These are phyloP conservation scores for Kwoniella newhampshirensis DNA, from an alignment of 768 basidiomycete genomes.

Conservation along the genomic window DNA sequence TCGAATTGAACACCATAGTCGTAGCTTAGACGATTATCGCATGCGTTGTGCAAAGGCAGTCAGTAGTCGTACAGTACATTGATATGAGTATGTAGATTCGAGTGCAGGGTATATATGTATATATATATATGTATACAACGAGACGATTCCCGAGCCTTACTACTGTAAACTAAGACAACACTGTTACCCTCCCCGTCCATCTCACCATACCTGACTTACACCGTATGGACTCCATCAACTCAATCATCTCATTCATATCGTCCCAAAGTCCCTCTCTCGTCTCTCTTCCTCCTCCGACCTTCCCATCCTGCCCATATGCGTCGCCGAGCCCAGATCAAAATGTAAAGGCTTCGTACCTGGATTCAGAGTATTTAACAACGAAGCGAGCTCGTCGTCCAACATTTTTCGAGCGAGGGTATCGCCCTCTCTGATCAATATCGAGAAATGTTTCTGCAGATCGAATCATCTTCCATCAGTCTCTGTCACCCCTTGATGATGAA, in stretches of 20 bases:
- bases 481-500: neutral
- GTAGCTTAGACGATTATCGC: too few relatives aligned
- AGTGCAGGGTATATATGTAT: too few relatives aligned
- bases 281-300: conserved; percentile 14
- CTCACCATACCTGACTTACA: neutral
- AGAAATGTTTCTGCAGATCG: conserved; percentile 39
- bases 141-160: too few relatives aligned
- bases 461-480: conserved; percentile 5
- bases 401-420: conserved; percentile 36
- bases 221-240: neutral
- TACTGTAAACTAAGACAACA: too few relatives aligned
- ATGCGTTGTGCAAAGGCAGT: too few relatives aligned
- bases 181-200: neutral
- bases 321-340: conserved; percentile 29
- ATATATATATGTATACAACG: too few relatives aligned
- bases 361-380: conserved; percentile 22
- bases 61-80: too few relatives aligned
- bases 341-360: conserved; percentile 25
- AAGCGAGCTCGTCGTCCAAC: conserved; percentile 37
- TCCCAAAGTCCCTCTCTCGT: conserved; percentile 19
- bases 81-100: too few relatives aligned
- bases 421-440: conserved; percentile 36
- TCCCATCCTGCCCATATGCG: conserved; percentile 7
- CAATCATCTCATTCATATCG: conserved; percentile 2
- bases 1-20: too few relatives aligned